phyloP scores from a whole-genome alignment of 208 protist genomes.

The Strigomonas galati region DNA sequence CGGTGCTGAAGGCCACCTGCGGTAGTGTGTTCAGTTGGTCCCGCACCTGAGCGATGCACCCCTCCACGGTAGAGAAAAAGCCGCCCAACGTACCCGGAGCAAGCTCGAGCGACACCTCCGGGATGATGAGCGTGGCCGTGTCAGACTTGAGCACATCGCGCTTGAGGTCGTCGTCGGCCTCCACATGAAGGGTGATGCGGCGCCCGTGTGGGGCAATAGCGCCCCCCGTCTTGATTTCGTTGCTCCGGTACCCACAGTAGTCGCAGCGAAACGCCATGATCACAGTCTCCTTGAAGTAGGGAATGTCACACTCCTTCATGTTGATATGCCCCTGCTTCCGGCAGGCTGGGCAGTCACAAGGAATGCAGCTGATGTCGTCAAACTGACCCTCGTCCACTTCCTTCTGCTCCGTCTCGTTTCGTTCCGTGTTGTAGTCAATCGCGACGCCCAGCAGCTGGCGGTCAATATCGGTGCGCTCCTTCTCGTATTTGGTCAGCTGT shows the following conservation, averaged over 20 bases:
- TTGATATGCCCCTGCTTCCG: conserved; percentile 52
- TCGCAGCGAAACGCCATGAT: conserved; percentile 94
- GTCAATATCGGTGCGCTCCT: conserved; percentile 82
- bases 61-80: conserved; percentile 94
- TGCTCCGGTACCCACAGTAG: conserved; percentile 92
- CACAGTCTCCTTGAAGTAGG: conserved; percentile 94
- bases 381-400: conserved; percentile 78
- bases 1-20: conserved; percentile 69
- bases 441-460: conserved; percentile 80
- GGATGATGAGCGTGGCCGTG: conserved; percentile 82
- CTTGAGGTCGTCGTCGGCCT: conserved; percentile 81
- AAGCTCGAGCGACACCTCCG: conserved; percentile 88
- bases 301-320: conserved; percentile 89
- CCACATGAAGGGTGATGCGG: conserved; percentile 70
- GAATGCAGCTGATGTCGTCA: conserved; percentile 61
- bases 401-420: conserved; percentile 64
- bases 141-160: conserved; percentile 95
- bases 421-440: conserved; percentile 88
- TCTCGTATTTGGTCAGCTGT: conserved; percentile 79
- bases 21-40: conserved; percentile 84
- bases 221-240: conserved; percentile 93
- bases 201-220: conserved; percentile 72
- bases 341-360: conserved; percentile 82
- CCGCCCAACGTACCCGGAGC: conserved; percentile 88
- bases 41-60: conserved; percentile 78